Evolutionary conservation across 2,329 filamentous ascomycete species (phyloP), one percentile per base, ranked within the genome.

Genomic region (Cladosporium phlei): DNA sequence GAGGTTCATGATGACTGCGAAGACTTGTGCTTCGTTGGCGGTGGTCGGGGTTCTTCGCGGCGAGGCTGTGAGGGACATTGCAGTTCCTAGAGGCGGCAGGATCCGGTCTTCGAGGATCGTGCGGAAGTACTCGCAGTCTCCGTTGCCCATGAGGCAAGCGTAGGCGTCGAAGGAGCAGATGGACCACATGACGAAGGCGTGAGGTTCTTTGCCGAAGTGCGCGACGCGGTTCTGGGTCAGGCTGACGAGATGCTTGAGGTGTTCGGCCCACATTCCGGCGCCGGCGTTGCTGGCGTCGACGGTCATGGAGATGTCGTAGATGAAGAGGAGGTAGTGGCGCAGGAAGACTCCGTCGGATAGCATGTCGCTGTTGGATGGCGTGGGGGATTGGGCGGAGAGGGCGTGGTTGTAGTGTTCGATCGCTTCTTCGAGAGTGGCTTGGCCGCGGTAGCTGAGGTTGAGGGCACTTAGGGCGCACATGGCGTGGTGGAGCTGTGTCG

Each of bases 381-480:
- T 69, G 6, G 42, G 42, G 7, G 72, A 67, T 20, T 59, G 52
- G 17, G 57, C 51, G 4, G 56, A 57, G 19, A 79, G 68, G 2
- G 75, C 73, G 55, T 74, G 68, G 39, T 77, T 71, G 54, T 80
- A 79, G 55, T 79, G 74, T 50, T 77, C 72, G 37, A 77, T 62
- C 9, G 73, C 71, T 53, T 75, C 69, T 47, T 77, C 65, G 43
- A 69, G 67, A 6, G 58, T 57, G 21, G 67, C 65, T 21, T 65
- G 68, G 24, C 71, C 68, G 52, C 66, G 70, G 43, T 71, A 68
- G 17, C 70, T 69, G 33, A 77, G 64, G 54, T 74, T 76, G 33
- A 79, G 67, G 14, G 74, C 74, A 19, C 74, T 75, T n/a, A 80
- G 61, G 4, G 77, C 76, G 66, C 78, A 77, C 52, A 80, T 78